Base-by-base conservation (phyloP, 1,139 yeast species). In the Geotrichum citri-aurantii region DNA sequence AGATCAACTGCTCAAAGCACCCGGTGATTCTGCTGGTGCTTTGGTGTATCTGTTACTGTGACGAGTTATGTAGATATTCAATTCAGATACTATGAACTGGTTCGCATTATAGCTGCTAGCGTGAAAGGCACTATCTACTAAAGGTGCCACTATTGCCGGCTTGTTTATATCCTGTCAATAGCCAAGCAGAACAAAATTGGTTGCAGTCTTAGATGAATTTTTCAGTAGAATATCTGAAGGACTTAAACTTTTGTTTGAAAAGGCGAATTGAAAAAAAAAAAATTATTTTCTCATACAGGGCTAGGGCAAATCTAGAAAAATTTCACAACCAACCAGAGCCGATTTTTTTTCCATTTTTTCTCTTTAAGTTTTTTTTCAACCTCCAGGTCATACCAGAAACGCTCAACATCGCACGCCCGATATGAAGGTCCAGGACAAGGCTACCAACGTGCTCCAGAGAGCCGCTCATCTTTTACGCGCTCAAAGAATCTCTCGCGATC, bases 401-500 rank as follows among this genome's bases (percentile, higher is more conserved):
- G 19, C 7, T 6, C 29, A 4, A 26, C 31, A 27, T 24, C 21
- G 44, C 29, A 17, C 19, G 26, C 29, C 19, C 54, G 61, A 21
- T 56, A 86, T 87, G 93, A 85, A 82, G 77, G 77, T 84, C 60
- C 90, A 86, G 68, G 79, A 80, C 23, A 78, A 80, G 63, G 95
- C 96, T 31, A 78, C 83, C 48, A 81, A 82, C 60, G 88, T 91
- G 21, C 79, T 90, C 56, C 88, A 86, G 70, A 81, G 91, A 67
- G 87, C 95, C 0, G 84, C 95, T 1, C 84, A 86, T 56, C 84
- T 83, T 66, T 74, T 89, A 64, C 79, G 78, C 65, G 79, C 87
- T 0, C 92, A 93, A 4, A 44, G 51, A 37, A 65, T 68, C 4
- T 63, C 69, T 2, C 64, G 66, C 49, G 56, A 58, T n/a, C 62